Evolutionary conservation across 2,329 filamentous ascomycete genomes (phyloP), one percentile per base, ranked within the genome.

Genomic region (Paracorniculantispora psalliotae): DNA sequence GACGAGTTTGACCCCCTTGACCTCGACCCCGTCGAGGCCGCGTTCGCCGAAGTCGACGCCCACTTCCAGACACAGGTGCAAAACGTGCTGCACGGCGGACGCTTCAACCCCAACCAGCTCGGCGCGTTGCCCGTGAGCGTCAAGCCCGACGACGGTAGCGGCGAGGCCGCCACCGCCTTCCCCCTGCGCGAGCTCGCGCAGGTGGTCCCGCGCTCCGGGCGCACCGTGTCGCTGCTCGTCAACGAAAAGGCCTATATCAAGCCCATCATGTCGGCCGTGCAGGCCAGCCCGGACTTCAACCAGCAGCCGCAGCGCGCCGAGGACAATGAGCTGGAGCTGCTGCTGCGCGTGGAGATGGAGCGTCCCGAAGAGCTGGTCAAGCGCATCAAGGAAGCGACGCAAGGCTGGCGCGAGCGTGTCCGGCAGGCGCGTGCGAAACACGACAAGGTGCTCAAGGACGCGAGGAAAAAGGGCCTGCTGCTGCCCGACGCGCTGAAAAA

Each of bases 251-350:
- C 63, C 8, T 79, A 77, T 66, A 70, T 83, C 64, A 81, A 81
- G 73, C 75, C 79, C 64, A 78, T 84, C 72, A 78, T 82, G 76
- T 78, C 75, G 66, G 81, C 81, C 33, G 74, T 84, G 53, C 81
- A 83, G 71, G 66, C 70, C 30, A 78, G 75, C 66, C 66, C 69
- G n/a, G 76, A 81, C 64, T 84, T 81, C 71, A 84, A 84, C 75
- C 81, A 84, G 76, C 81, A 84, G 76, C 81, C 82, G 49, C 83
- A 85, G 77, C 74, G 74, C 21, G 77, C 76, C 67, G 74, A 79
- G 48, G 82, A 85, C 68, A 84, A 84, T 70, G 80, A 82, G 70
- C 77, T 85, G 23, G 82, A 85, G 74, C 77, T 85, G 59, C 66
- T 80, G 28, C 74, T 85, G 61, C 77, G 76, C 66, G 71, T 84